Evolutionary conservation across 2,329 filamentous ascomycete genomes (phyloP), one percentile per base, ranked within the genome.

Genomic region (Talaromyces piceae): DNA sequence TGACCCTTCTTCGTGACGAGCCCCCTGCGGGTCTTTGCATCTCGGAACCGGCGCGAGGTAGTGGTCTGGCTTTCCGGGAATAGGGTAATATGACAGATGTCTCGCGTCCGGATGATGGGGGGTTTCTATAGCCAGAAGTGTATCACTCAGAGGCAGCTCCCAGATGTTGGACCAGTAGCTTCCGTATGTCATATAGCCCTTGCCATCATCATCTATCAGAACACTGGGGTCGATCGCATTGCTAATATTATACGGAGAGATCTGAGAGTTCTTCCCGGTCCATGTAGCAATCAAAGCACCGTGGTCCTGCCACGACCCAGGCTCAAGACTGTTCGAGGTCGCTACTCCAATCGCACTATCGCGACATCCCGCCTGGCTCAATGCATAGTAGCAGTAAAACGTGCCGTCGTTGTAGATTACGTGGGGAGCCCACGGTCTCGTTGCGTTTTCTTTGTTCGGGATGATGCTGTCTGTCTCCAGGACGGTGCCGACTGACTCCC

Each of bases 151-250:
- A 30, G 71, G 65, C 1, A 82, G 77, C 61, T 82, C 78, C 72
- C 80, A 85, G 56, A 87, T 75, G 57, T 82, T 78, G 4, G 70
- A 67, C 83, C 83, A 88, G 73, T 86, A 88, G 41, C 79, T 84
- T 41, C 84, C 85, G 54, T 85, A 88, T 48, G 73, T 79, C 59
- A 83, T 65, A 53, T 74, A 74, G 56, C 74, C 77, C 4, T 59
- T 57, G 18, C 63, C 59, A 1, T 50, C 47, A 6, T 46, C 50
- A 37, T 68, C 68, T 8, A 71, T 57, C 48, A 82, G 60, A 4
- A 82, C 64, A 52, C 77, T 78, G 2, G 75, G 68, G 57, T 83
- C 86, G 59, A 88, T 82, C 39, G 78, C 76, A 57, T 83, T 83
- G 60, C 80, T 81, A 3, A 65, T 53, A 45, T 71, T 73, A 49